Evolutionary conservation across 257 asterid genomes (phyloP), one percentile per base, ranked within the genome.

Genomic region (Solanum clarkiae): DNA sequence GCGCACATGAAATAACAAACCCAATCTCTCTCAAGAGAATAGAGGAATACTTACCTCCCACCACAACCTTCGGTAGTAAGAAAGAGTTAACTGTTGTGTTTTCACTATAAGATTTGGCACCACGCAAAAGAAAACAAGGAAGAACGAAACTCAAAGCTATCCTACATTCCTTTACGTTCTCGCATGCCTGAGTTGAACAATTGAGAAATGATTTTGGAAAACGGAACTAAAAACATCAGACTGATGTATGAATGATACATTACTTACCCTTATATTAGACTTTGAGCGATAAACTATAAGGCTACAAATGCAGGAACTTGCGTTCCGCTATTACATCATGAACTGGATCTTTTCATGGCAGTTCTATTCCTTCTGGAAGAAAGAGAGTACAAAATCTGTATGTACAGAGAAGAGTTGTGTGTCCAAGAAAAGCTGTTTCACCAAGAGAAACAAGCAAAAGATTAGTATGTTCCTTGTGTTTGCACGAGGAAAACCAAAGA

Each of bases 331-430:
- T 45, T 81, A 80, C 72, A 42, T 66, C 81, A 80, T 68, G 56
- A 74, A 80, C 75, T 84, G 56, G 72, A 83, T 66, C 81, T 63
- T 84, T 59, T 74, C 69, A 79, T 15, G 74, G 32, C 53, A 36
- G 69, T 86, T 77, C 92, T 93, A 97, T 89, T 97, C 99, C 92
- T 94, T 97, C 91, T 97, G 99, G 92, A 92, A 93, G 93, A 97
- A 93, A 71, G 99, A 95, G 81, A 97, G 96, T 53, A 93, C 95
- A 86, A 95, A 92, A 91, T 97, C 99, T 81, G 99, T 97, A 90
- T 94, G 98, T 87, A 95, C 99, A 81, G 98, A 97, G 94, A 97
- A 97, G 90, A 97, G 98, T 93, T 97, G 99, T 10, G 99, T 97
- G 85, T 97, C 99, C 93, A 92, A 84, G 85, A 97, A 97, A 80